Percentiles rank a stretch among this genome's conserved stretches.
Evolutionary conservation across 306 rosid species (phyloP).

Genomic region (Medicago arabica): DNA sequence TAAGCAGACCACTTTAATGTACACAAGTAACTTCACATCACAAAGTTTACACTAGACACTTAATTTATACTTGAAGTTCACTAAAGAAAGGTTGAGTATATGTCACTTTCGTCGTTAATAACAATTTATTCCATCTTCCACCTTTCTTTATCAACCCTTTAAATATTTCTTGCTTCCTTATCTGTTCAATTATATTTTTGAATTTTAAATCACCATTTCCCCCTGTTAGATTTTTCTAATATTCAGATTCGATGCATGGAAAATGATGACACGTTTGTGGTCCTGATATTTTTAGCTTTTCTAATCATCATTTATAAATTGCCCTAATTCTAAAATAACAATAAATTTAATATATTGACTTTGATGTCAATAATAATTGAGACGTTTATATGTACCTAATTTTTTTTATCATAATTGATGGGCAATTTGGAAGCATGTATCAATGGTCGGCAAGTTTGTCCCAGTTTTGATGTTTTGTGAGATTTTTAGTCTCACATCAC

Average conservation of each 20-base stretch:
- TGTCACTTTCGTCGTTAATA: not conserved
- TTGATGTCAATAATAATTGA: not conserved
- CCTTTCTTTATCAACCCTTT: constrained; percentile 4
- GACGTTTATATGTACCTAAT: not conserved
- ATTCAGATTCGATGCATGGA: not conserved
- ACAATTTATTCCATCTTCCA: not conserved
- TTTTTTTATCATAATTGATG: not conserved
- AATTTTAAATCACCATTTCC: not conserved
- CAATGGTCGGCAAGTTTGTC: not conserved
- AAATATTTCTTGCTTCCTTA: not conserved
- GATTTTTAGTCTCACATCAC: not conserved
- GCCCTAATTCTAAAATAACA: not conserved
- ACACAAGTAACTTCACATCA: not conserved
- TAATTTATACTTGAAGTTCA: not conserved
- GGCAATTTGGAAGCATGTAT: not conserved
- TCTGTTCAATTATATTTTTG: not conserved
- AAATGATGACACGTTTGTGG: not conserved
- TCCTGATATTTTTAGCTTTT: not conserved
- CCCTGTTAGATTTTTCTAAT: not conserved
- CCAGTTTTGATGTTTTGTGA: not conserved
- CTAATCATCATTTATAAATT: not conserved
- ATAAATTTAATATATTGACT: not conserved
- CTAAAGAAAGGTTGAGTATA: not conserved
- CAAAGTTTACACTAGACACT: not conserved
- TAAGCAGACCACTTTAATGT: not conserved